Percentiles rank a stretch among this genome's conserved stretches.
Conservation (phyloP, 116 monocot species). For the Thalassia testudinum region DNA sequence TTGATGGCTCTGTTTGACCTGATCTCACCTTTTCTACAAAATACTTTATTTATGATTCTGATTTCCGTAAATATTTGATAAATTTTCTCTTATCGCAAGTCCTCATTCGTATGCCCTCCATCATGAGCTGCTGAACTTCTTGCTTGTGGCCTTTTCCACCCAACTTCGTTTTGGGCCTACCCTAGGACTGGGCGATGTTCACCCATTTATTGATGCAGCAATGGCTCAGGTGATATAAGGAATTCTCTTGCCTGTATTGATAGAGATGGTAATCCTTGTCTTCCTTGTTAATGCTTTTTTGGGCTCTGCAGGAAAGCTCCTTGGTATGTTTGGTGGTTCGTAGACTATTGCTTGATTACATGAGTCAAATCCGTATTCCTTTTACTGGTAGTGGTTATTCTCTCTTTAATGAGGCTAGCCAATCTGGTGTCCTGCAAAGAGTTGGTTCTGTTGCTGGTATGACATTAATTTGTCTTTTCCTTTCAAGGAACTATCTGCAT, state of each 20-base stretch:
- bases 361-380: constrained; percentile 44
- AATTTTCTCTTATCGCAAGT: constrained; percentile 26
- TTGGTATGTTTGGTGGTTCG: constrained; percentile 62
- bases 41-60: not conserved
- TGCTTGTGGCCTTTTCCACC: constrained; percentile 88
- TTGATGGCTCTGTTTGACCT: too few species aligned
- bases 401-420: constrained; percentile 36
- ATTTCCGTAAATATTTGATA: constrained; percentile 9
- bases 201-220: constrained; percentile 90
- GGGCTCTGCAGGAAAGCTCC: constrained; percentile 42
- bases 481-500: too few species aligned
- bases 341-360: constrained; percentile 63
- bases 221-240: constrained; percentile 48
- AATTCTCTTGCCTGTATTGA: not conserved
- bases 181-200: constrained; percentile 59
- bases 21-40: too few species aligned
- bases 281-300: too few species aligned
- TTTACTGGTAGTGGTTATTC: constrained; percentile 38
- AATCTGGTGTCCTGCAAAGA: constrained; percentile 85
- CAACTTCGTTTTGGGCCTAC: constrained; percentile 80
- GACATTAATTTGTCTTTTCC: not conserved
- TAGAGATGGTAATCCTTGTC: not conserved
- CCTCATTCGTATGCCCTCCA: constrained; percentile 59
- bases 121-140: constrained; percentile 86
- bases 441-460: constrained; percentile 96